Evolutionary conservation across 768 basidiomycete species (phyloP).

Genomic region (Calocybe cyanea): DNA sequence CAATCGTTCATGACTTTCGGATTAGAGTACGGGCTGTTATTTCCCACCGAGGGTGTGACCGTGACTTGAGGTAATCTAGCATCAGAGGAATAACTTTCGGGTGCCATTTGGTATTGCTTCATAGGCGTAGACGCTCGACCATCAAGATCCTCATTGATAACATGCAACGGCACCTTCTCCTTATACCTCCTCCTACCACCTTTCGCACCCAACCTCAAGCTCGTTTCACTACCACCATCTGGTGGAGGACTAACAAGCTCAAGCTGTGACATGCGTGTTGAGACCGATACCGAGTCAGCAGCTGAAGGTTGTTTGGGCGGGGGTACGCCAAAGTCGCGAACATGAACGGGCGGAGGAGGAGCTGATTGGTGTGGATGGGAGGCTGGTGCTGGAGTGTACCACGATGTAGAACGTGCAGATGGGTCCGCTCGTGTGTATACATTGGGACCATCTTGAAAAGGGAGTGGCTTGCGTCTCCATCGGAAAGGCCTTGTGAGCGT

Average conservation of each 20-base stretch:
- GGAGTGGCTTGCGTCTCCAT: slow-evolving; percentile 8
- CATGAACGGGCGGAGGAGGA: slow-evolving; percentile 11
- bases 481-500: slow-evolving; percentile 29
- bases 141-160: slow-evolving; percentile 37
- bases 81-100: slow-evolving; percentile 1
- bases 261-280: slow-evolving; percentile 33
- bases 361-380: slow-evolving; percentile 1
- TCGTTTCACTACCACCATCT: slow-evolving; percentile 16
- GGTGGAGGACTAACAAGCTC: slow-evolving; percentile 28
- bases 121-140: slow-evolving; percentile 26
- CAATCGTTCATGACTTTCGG: slow-evolving; percentile 16
- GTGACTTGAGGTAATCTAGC: slow-evolving; percentile 5
- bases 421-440: neutral
- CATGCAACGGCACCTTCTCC: slow-evolving; percentile 28
- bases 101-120: slow-evolving; percentile 1
- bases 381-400: slow-evolving; percentile 24
- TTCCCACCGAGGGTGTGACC: neutral
- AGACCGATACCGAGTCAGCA: slow-evolving; percentile 20
- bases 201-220: slow-evolving; percentile 15
- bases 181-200: slow-evolving; percentile 16
- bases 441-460: too few relatives aligned
- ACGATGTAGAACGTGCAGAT: slow-evolving; percentile 19
- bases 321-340: slow-evolving; percentile 17
- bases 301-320: slow-evolving; percentile 20
- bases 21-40: slow-evolving; percentile 12